Conservation (phyloP, 139 green algal genomes). For the Haematococcus sp. region DNA sequence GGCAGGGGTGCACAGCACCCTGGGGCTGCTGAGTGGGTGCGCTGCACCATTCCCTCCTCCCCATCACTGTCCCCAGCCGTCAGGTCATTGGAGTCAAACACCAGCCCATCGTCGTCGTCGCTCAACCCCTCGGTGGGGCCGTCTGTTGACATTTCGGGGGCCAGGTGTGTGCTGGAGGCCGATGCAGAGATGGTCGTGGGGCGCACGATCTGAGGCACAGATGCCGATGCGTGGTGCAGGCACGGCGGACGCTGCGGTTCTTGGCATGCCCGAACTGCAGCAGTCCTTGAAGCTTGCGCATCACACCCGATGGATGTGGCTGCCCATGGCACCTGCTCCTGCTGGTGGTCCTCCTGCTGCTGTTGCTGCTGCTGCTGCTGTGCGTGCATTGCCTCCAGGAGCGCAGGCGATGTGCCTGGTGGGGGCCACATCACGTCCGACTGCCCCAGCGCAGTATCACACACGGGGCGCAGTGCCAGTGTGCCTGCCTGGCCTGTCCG, state of each 20-base stretch:
- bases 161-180: too few species aligned
- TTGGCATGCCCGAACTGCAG: neutral
- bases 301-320: too few species aligned
- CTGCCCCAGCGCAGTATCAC: neutral
- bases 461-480: slow-evolving; percentile 32
- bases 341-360: neutral
- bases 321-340: neutral
- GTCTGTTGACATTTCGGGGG: too few species aligned
- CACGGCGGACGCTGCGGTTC: neutral
- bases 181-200: too few species aligned
- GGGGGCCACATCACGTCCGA: neutral
- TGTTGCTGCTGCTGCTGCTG: slow-evolving; percentile 1
- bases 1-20: neutral
- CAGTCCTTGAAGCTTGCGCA: too few species aligned
- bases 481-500: slow-evolving; percentile 25
- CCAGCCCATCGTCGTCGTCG: too few species aligned
- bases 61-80: too few species aligned
- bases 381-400: neutral
- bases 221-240: too few species aligned
- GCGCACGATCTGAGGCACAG: too few species aligned
- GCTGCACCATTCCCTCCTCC: too few species aligned
- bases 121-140: too few species aligned
- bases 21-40: neutral
- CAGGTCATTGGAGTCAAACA: too few species aligned
- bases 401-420: neutral